Evolutionary conservation across 148 eudicot genomes (phyloP), one percentile per base, ranked within the genome.

Genomic region (Pharnaceum exiguum): DNA sequence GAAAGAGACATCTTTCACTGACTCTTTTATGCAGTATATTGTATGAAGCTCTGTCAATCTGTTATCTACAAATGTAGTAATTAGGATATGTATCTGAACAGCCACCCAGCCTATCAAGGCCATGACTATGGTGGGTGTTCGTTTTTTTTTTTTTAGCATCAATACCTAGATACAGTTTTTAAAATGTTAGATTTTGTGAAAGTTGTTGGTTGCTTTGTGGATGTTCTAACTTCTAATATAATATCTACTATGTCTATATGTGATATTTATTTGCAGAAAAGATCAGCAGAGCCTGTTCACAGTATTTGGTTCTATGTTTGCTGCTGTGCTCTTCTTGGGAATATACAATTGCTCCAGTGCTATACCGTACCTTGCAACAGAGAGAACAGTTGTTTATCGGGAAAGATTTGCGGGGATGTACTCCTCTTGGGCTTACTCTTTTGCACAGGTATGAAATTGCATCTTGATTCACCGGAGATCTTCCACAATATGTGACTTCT

Each of bases 361-460:
- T 31, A 13, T 84, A 21, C 84, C 86, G 17, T 71, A 74, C 59
- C 57, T 90, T 28, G 31, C 74, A 66, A 80, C 71, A 0, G 97
- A 87, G 47, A 68, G 87, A 70, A 60, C 75, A 21, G 89, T 90
- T 54, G 53, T 90, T 0, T 86, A 78, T 63, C 77, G 97, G 27
- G 97, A 90, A 70, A 76, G 80, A 63, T 87, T 84, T 70, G 79
- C 95, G 10, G 91, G 93, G 55, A 90, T 84, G 95, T 86, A 90
- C 65, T 75, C 80, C 25, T 63, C 87, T 8, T 84, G 82, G 89
- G 89, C 87, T 28, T 87, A 82, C 65, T 75, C 89, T 55, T 75
- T 79, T 56, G 95, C 95, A 28, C 97, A 90, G 95, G 97, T 90
- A 71, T 48, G n/a, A n/a, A n/a, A n/a, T n/a, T n/a, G n/a, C n/a